Evolutionary conservation across 2,329 filamentous ascomycete genomes (phyloP), one percentile per base, ranked within the genome.

Genomic region (Xylariaceae sp.): DNA sequence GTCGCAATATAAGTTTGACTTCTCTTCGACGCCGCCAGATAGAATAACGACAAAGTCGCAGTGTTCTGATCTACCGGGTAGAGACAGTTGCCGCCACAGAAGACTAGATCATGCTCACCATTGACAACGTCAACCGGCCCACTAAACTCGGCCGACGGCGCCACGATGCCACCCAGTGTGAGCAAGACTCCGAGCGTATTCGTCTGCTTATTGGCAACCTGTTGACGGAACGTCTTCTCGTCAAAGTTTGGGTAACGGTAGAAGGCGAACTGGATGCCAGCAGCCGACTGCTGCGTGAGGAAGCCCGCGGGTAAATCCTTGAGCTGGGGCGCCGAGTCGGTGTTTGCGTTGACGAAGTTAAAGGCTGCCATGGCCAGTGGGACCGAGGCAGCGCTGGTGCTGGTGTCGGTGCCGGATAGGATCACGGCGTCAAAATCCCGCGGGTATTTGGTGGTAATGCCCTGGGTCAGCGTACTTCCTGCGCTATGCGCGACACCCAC

Each of bases 401-500:
- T 59, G 61, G 70, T 71, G 23, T 42, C 49, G 62, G 69, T 70
- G 18, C 74, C 73, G 2, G 72, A 73, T 7, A 76, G 58, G 47
- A 73, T 67, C 18, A 71, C 62, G 33, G 68, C 73, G 57, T 74
- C 67, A 43, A 72, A 62, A 32, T 65, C 65, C 16, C 43, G 26
- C 1, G 71, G 72, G 58, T 73, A 68, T 35, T 64, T 55, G 18
- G 65, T 61, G 0, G 69, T 68, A 30, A 73, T 55, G 30, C 54
- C 67, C 57, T 70, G 62, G 10, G 67, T 70, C 47, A 73, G 57
- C 45, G 69, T 65, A 48, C 65, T 67, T 42, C 73, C 73, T 50
- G 70, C 70, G 18, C 68, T 72, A 57, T 77, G 75, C 10, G 72
- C 74, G 9, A 73, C 68, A 11, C 70, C 72, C 10, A 75, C 63